phyloP scores from a whole-genome alignment of 2,329 filamentous ascomycete species.

The Myriosclerotinia scirpicola region DNA sequence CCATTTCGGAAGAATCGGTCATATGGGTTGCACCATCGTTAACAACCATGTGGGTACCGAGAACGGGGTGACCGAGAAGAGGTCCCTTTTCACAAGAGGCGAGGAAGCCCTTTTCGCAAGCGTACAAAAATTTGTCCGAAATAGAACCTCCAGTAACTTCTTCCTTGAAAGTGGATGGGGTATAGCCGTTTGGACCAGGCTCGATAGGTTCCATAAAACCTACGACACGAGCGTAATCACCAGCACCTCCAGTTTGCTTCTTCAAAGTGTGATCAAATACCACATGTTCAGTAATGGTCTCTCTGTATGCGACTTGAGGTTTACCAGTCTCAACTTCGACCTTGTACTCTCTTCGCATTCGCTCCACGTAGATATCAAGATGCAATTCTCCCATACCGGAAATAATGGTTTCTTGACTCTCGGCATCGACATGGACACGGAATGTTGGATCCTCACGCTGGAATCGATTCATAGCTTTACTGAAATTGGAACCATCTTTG shows the following conservation, averaged over 20 bases:
- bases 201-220: conserved; percentile 86
- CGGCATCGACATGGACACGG: conserved; percentile 85
- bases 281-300: conserved; percentile 79
- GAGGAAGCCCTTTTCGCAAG: conserved; percentile 94
- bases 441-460: conserved; percentile 98
- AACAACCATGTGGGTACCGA: conserved; percentile 86
- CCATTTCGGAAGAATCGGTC: conserved; percentile 95
- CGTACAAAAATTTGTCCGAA: conserved; percentile 91
- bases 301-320: conserved; percentile 94
- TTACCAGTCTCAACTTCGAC: conserved; percentile 95
- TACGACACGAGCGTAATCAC: conserved; percentile 90
- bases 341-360: conserved; percentile 93
- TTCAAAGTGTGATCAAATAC: conserved; percentile 92
- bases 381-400: conserved; percentile 98
- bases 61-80: conserved; percentile 86
- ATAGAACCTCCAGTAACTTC: conserved; percentile 88
- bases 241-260: conserved; percentile 93
- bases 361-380: conserved; percentile 95
- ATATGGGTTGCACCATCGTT: conserved; percentile 97
- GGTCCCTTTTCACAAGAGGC: conserved; percentile 81
- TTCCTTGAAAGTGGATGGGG: conserved; percentile 78
- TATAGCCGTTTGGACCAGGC: conserved; percentile 48
- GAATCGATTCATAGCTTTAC: conserved; percentile 98
- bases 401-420: conserved; percentile 96
- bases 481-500: conserved; percentile 91